Conservation (phyloP, 139 green algal species). For the Coelastrella sp. region DNA sequence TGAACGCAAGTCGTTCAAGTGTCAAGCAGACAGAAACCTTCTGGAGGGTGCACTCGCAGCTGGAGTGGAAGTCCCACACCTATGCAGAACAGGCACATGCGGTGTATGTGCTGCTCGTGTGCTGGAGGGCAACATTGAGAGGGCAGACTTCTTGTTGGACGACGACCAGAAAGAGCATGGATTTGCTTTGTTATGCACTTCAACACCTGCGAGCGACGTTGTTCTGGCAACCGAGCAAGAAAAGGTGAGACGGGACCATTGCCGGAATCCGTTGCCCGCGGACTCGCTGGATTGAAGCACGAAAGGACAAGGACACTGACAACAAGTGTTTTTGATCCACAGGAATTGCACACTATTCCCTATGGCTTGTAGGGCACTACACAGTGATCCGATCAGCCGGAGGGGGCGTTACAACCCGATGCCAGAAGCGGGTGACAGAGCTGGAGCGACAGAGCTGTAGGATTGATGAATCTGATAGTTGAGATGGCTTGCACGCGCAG, state of each 20-base stretch:
- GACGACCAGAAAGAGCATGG: slow-evolving; percentile 16
- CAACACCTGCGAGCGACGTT: neutral
- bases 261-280: neutral
- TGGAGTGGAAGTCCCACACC: slow-evolving; percentile 28
- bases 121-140: slow-evolving; percentile 10
- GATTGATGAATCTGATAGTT: too few relatives aligned
- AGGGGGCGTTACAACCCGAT: slow-evolving; percentile 13
- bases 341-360: slow-evolving; percentile 39
- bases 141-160: slow-evolving; percentile 41
- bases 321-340: neutral
- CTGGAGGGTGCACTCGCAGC: slow-evolving; percentile 35
- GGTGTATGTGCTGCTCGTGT: slow-evolving; percentile 38
- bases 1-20: slow-evolving; percentile 3
- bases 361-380: slow-evolving; percentile 25
- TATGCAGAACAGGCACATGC: slow-evolving; percentile 35
- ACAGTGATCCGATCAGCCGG: too few relatives aligned
- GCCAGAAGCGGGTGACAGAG: too few relatives aligned
- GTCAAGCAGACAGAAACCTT: slow-evolving; percentile 22
- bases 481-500: too few relatives aligned
- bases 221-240: slow-evolving; percentile 14
- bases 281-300: neutral
- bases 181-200: slow-evolving; percentile 27
- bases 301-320: neutral
- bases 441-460: too few relatives aligned
- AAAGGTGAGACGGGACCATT: slow-evolving; percentile 14